Evolutionary conservation across 2,329 filamentous ascomycete species (phyloP).

Genomic region (Sclerotinia nivalis): DNA sequence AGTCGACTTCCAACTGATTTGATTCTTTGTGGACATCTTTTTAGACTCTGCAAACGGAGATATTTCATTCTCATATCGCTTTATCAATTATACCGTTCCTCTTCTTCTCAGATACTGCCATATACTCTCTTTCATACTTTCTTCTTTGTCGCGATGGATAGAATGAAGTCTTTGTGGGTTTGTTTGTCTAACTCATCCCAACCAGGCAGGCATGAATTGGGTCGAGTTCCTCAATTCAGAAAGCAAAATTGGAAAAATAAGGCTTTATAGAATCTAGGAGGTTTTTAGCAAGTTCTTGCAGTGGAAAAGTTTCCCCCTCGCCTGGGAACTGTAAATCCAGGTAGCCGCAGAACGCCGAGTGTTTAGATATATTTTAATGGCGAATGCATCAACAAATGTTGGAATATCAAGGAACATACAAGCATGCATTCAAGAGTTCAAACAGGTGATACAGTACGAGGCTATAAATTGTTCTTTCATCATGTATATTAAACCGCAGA

Average conservation of each 20-base stretch:
- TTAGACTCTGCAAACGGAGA: conserved; percentile 12
- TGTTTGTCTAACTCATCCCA: neutral
- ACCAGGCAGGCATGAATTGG: neutral
- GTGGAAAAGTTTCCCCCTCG: neutral
- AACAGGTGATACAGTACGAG: no score
- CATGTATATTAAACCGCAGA: neutral
- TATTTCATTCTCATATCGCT: neutral
- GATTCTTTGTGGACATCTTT: neutral
- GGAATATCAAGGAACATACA: neutral
- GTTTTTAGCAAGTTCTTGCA: neutral
- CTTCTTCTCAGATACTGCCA: neutral
- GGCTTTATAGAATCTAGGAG: neutral
- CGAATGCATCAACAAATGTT: neutral
- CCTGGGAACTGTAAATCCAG: neutral
- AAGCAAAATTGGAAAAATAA: neutral
- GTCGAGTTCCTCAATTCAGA: neutral
- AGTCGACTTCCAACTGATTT: neutral
- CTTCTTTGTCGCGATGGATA: conserved; percentile 3
- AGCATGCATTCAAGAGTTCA: neutral
- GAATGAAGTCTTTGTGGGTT: neutral
- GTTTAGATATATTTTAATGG: neutral
- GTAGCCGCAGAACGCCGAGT: neutral
- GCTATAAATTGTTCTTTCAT: neutral
- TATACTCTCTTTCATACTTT: neutral
- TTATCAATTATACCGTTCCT: neutral